Base-by-base conservation (phyloP, 352 stramenopile genomes). In the Globisporangium paroecandrum region DNA sequence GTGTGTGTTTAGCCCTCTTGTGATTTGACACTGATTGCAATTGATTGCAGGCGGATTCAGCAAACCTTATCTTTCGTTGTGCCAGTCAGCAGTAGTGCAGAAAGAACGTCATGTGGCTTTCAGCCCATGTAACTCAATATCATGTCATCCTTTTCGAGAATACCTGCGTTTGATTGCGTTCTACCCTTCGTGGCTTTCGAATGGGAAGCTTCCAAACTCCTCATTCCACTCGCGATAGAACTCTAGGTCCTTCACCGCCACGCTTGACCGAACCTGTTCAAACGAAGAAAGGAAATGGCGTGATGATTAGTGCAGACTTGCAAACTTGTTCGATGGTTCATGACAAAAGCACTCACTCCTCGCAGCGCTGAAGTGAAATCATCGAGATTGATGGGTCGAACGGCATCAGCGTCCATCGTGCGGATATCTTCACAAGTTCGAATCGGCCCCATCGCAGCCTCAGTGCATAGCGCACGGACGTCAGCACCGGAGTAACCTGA, bases 401-500 rank as follows among this genome's bases (percentile, higher is more conserved):
- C 80, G 13, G 95, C 89, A 53, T 95, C 73, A 3, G 89, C 79
- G 59, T 95, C 83, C 74, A 99, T 97, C 13, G 85, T 95, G 41
- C 87, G 82, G 65, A 97, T 97, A 66, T 93, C 85, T 1, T 65
- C 62, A 54, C 87, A 91, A 20, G 75, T 89, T 62, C 76, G 86
- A 57, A 99, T 95, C 2, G 98, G 98, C 15, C 96, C 97, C 96
- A 99, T 99, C 6, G 97, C 95, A 32, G 98, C 98, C 69, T 99
- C 97, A 0, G 87, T 98, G 70, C 96, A 99, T 25, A 99, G 77
- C n/a, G 94, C 89, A 43, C 95, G 95, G 25, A 99, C 84, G 77
- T 99, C 98, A 10, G 98, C 97, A 58, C 98, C 98, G 63, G 94
- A 99, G 77, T 99, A 99, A 6, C 97, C 97, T 90, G 55, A 24